Percentiles rank a stretch among this genome's conserved stretches.
These are phyloP conservation scores for Leccinum variicolor DNA, from an alignment of 768 basidiomycete genomes.

Conservation along the genomic window DNA sequence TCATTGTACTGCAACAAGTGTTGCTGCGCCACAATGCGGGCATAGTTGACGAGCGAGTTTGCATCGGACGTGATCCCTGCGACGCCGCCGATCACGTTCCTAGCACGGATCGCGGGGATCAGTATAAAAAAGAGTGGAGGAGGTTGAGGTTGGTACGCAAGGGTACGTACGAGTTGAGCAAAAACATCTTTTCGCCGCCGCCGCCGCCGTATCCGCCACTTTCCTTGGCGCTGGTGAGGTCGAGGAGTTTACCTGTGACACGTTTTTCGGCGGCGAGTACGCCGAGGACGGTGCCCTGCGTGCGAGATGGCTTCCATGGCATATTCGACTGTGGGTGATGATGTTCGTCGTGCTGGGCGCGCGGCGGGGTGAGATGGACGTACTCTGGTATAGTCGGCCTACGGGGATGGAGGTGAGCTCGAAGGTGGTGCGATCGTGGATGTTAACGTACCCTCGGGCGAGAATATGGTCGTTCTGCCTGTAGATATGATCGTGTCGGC, in stretches of 20 bases:
- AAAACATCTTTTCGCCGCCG: slow-evolving; percentile 98
- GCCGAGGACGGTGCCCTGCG: slow-evolving; percentile 91
- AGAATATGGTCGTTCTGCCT: slow-evolving; percentile 98
- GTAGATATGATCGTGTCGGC: slow-evolving; percentile 28
- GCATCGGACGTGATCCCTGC: slow-evolving; percentile 97
- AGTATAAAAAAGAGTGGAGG: no score
- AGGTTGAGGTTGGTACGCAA: no score
- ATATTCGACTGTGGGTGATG: slow-evolving; percentile 77
- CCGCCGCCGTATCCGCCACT: slow-evolving; percentile 83
- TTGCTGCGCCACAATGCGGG: slow-evolving; percentile 84
- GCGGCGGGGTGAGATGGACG: slow-evolving; percentile 24
- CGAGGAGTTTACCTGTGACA: slow-evolving; percentile 95
- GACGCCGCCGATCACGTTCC: slow-evolving; percentile 93
- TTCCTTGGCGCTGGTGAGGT: slow-evolving; percentile 81
- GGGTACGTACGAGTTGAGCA: slow-evolving; percentile 78
- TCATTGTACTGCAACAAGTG: slow-evolving; percentile 92
- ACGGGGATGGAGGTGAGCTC: slow-evolving; percentile 5
- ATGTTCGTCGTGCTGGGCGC: slow-evolving; percentile 3
- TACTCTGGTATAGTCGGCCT: slow-evolving; percentile 98
- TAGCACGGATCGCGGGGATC: background rate
- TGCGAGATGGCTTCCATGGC: slow-evolving; percentile 99
- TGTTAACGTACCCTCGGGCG: slow-evolving; percentile 79
- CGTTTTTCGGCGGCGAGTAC: slow-evolving; percentile 96
- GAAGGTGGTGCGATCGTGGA: slow-evolving; percentile 1
- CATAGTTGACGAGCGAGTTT: slow-evolving; percentile 94